These are phyloP conservation scores for Pythium pyrilobum DNA, from an alignment of 352 stramenopile species.

Conservation along the genomic window DNA sequence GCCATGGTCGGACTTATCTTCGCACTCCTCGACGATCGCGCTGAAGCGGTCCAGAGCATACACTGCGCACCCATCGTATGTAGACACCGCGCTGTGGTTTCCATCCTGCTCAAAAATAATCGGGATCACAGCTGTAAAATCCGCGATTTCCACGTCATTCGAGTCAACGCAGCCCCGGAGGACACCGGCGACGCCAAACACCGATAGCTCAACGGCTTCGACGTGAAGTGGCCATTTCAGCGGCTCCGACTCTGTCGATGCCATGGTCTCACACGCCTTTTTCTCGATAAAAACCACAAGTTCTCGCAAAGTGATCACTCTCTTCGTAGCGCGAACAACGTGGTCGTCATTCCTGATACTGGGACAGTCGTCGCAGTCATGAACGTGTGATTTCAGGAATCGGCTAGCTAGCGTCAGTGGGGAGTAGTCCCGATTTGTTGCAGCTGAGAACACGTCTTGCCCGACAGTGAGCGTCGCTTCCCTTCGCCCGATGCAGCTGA, in stretches of 20 bases:
- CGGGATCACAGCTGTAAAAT: conserved; percentile 7
- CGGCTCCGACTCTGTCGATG: background rate
- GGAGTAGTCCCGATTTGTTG: no score
- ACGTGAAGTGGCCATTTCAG: conserved; percentile 13
- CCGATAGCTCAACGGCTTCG: background rate
- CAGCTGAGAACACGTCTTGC: conserved; percentile 4
- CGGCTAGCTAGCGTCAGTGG: conserved; percentile 29
- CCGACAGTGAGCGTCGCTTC: conserved; percentile 24
- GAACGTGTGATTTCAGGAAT: conserved; percentile 25
- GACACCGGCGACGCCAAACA: background rate
- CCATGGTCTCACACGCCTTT: background rate
- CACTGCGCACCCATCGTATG: conserved; percentile 10
- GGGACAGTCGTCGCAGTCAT: background rate
- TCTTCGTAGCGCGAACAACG: background rate
- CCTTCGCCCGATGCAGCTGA: conserved; percentile 21
- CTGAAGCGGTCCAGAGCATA: conserved; percentile 3
- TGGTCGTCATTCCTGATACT: background rate
- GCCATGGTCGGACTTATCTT: background rate
- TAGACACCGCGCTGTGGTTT: no score
- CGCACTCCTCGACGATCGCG: conserved; percentile 2
- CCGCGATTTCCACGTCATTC: conserved; percentile 12
- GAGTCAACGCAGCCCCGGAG: conserved; percentile 8
- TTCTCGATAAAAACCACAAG: background rate
- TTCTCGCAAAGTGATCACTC: conserved; percentile 1
- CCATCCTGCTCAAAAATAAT: conserved; percentile 8